Evolutionary conservation across 495 filamentous ascomycete genomes (phyloP), one percentile per base, ranked within the genome.

Genomic region (Amorphotheca resinae): DNA sequence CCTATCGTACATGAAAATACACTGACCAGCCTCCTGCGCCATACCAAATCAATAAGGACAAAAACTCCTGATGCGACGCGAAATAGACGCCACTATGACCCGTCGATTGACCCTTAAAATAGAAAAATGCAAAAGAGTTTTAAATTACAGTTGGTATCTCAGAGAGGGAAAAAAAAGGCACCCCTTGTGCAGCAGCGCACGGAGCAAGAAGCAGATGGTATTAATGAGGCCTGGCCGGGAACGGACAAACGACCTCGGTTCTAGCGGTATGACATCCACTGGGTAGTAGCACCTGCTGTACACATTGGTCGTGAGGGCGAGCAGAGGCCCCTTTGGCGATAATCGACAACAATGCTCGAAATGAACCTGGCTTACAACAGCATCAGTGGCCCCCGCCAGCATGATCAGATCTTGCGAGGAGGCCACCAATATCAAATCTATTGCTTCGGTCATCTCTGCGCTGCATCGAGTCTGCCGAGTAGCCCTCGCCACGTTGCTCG

Each of bases 401-500:
- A 12, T 20, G 47, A 28, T 44, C 47, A 3, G 58, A 59, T 33
- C 64, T 65, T 22, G 72, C 68, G 30, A 76, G 62, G 26, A 76
- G 57, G 22, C 70, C 72, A 18, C 67, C 66, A 46, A 76, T 76
- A 44, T 72, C 72, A 22, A 76, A 64, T 9, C 70, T 62, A 23
- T 58, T 50, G 33, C 62, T 56, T 21, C 67, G 61, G 33, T 71
- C 68, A 38, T 69, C 68, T 35, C 60, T 46, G 23, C 57, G 58
- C 52, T 64, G 66, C 16, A 44, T 22, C 9, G 54, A 45, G 44
- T 65, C 65, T 34, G 42, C 44, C 8, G 65, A 49, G 38, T 60
- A 50, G 1, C 50, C 50, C 17, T 49, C 43, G 17, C 59, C 53
- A 17, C 62, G 61, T 44, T 62, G 68, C 25, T 62, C 65, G 22